Evolutionary conservation across 2,329 filamentous ascomycete genomes (phyloP).

Genomic region (Pseudogymnoascus sp.): DNA sequence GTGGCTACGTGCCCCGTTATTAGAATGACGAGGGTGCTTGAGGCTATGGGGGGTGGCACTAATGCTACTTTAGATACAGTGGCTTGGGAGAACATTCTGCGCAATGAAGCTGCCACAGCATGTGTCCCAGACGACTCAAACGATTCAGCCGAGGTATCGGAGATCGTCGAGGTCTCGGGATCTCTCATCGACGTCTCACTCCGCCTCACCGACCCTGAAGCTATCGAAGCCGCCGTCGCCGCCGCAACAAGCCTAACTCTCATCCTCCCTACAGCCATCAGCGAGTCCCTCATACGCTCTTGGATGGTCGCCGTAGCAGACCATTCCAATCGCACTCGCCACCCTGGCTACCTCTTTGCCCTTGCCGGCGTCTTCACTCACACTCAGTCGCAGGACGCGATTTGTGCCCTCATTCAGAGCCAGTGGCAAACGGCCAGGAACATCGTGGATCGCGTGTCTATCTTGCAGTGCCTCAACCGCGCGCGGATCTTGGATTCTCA

Average conservation of each 20-base stretch:
- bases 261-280: slow-evolving; percentile 32
- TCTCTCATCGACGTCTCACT: slow-evolving; percentile 34
- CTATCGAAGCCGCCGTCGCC: slow-evolving; percentile 40
- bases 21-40: slow-evolving; percentile 15
- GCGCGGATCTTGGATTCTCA: slow-evolving; percentile 31
- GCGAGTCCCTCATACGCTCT: slow-evolving; percentile 33
- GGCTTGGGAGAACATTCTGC: neutral
- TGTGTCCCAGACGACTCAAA: neutral
- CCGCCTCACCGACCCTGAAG: slow-evolving; percentile 41
- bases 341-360: slow-evolving; percentile 39
- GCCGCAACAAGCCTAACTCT: slow-evolving; percentile 44
- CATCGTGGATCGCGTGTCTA: slow-evolving; percentile 45
- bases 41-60: neutral
- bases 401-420: slow-evolving; percentile 37
- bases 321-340: slow-evolving; percentile 22
- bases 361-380: slow-evolving; percentile 27
- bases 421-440: slow-evolving; percentile 45
- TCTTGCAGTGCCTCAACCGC: slow-evolving; percentile 45
- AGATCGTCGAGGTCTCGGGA: neutral
- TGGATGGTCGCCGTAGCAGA: slow-evolving; percentile 40
- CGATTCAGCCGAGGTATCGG: neutral
- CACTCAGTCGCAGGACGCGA: slow-evolving; percentile 14
- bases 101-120: neutral
- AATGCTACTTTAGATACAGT: neutral
- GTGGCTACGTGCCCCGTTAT: slow-evolving; percentile 43